Evolutionary conservation across 73 alveolate genomes (phyloP).

Genomic region (Tetrahymena malaccensis): DNA sequence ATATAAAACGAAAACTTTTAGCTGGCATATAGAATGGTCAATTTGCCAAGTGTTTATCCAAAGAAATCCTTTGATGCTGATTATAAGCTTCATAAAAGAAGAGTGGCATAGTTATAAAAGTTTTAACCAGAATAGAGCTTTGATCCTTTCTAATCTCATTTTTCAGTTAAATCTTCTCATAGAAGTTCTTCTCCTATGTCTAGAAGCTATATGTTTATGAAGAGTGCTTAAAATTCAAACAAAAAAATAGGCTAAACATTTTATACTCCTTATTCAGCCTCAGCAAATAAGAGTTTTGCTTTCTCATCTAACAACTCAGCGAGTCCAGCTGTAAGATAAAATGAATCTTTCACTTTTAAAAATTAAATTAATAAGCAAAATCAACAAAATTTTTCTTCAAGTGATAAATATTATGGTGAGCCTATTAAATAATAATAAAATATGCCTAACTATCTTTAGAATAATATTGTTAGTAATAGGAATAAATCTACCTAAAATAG

Average conservation of each 20-base stretch:
- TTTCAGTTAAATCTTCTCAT: background rate
- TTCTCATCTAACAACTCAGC: background rate
- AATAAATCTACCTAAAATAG: background rate
- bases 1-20: background rate
- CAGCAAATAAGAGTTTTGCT: background rate
- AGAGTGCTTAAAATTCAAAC: background rate
- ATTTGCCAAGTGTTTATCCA: background rate
- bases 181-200: background rate
- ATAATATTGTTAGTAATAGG: background rate
- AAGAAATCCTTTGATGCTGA: background rate
- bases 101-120: background rate
- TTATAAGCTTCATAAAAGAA: background rate
- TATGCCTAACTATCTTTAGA: background rate
- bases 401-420: background rate
- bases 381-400: background rate
- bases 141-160: background rate
- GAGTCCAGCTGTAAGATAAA: background rate
- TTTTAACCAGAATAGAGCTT: background rate
- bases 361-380: background rate
- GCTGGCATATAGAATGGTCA: background rate
- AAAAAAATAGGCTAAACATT: background rate
- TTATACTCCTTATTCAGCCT: background rate
- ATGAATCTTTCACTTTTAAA: background rate
- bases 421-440: background rate
- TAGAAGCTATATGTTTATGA: background rate